Base-by-base conservation (phyloP, 768 basidiomycete species). In the Tylopilus felleus region DNA sequence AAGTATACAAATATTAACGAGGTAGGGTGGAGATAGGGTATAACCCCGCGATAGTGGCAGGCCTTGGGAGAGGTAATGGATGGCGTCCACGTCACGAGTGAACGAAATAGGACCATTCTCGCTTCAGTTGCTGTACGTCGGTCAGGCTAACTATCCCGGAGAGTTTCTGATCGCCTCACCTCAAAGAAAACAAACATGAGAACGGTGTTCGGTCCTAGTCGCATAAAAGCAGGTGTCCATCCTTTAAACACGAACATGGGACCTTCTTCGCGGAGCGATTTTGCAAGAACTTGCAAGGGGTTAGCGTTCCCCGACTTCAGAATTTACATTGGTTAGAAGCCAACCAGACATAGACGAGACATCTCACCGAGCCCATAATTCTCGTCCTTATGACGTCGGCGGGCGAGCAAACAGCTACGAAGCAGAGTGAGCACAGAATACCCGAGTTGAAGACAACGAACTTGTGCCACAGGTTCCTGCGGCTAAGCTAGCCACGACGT, bases 211-310 rank as follows among this genome's bases (percentile, higher is more conserved):
- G 90, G 90, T 27, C 86, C 90, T 40, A 93, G 72, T 45, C 91
- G 84, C 60, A 88, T 82, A 71, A 91, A 93, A 8, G 91, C 88
- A 3, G 91, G 91, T 17, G 88, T 88, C 91, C 91, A 93, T 31
- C 91, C 91, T 67, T 89, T 92, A 71, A 93, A 89, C 50, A 93
- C 74, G 67, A 93, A 92, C 55, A 77, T 75, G 10, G 82, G 77
- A 0, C 91, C 91, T 74, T 93, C 91, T 61, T 85, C 77, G 38
- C 78, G 79, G 33, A 90, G 71, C 5, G 89, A 88, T 40, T 68
- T 75, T 27, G 70, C 73, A 13, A 90, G 68, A 27, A 90, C 76
- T 50, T 80, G 75, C 21, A 81, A 40, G 4, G 82, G 73, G 17
- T 72, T 75, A 3, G 75, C 68, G 6, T 77, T 74, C 39, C 75